These are phyloP conservation scores for Rhizopus stolonifer DNA, from an alignment of 371 early-diverging fungal species.

Conservation along the genomic window DNA sequence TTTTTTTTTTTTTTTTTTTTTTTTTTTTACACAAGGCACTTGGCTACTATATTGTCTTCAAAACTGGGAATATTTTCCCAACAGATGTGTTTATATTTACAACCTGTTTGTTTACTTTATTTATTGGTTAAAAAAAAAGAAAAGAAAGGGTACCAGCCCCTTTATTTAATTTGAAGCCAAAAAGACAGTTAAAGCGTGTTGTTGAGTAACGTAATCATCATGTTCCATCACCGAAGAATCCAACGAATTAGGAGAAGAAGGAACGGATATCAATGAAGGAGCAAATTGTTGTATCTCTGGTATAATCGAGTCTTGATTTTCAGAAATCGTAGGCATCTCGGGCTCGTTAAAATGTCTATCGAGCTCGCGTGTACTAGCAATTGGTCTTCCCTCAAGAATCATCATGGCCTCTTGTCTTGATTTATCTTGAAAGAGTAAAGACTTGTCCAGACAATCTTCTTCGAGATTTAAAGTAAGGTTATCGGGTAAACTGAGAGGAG, in stretches of 20 bases:
- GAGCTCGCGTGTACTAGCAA: constrained; percentile 5
- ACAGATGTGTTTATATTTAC: no score
- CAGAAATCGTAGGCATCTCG: constrained; percentile 4
- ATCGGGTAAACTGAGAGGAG: constrained; percentile 16
- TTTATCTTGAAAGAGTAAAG: background rate
- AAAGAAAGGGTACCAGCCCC: constrained; percentile 1
- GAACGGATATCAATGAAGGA: constrained; percentile 37
- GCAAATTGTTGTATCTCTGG: constrained; percentile 28
- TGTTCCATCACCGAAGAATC: constrained; percentile 22
- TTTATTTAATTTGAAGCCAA: background rate
- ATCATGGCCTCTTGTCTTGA: constrained; percentile 35
- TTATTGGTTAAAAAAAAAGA: constrained; percentile 9
- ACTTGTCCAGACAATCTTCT: background rate
- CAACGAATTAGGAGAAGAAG: constrained; percentile 43
- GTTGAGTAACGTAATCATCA: constrained; percentile 8
- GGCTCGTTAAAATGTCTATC: constrained; percentile 6
- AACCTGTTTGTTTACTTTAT: no score
- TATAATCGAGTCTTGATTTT: constrained; percentile 3
- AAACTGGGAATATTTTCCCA: no score
- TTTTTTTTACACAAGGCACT: no score
- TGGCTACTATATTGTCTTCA: no score
- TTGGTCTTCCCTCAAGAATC: constrained; percentile 23
- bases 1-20: no score
- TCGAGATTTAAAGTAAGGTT: constrained; percentile 18
- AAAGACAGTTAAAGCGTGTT: background rate